Percentiles rank a stretch among this genome's conserved stretches.
Conservation (phyloP, 2,329 filamentous ascomycete genomes). For the Dactylellina leptospora region DNA sequence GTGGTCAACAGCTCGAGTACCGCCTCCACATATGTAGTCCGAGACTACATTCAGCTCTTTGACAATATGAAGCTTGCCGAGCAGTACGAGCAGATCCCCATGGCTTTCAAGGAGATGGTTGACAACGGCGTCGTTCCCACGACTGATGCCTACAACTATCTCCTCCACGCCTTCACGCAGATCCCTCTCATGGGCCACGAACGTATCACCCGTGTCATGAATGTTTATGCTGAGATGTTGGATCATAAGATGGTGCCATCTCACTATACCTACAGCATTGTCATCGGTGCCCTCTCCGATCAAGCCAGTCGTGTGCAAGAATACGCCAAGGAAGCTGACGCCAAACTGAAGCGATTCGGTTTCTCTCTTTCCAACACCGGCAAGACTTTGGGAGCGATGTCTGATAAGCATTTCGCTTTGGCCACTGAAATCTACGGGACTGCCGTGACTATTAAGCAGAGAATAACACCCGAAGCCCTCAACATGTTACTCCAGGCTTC, state of each 20-base stretch:
- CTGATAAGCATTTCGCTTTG: constrained; percentile 61
- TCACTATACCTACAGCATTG: constrained; percentile 83
- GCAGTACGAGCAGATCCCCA: constrained; percentile 86
- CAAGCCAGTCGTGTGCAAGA: constrained; percentile 80
- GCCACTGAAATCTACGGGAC: constrained; percentile 49
- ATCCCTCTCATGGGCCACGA: constrained; percentile 81
- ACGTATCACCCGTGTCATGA: constrained; percentile 87
- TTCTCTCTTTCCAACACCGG: constrained; percentile 71
- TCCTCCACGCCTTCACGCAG: constrained; percentile 83
- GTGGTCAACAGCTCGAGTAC: constrained; percentile 62
- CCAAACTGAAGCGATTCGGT: constrained; percentile 83
- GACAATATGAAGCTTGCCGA: constrained; percentile 74
- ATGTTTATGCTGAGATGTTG: constrained; percentile 97
- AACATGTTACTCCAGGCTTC: constrained; percentile 86
- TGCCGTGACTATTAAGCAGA: constrained; percentile 63
- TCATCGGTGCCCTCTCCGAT: constrained; percentile 82
- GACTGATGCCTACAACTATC: constrained; percentile 87
- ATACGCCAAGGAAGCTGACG: constrained; percentile 77
- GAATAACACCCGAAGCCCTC: constrained; percentile 76
- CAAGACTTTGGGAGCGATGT: constrained; percentile 83
- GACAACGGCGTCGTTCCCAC: constrained; percentile 82
- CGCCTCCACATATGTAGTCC: constrained; percentile 71
- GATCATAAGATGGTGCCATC: constrained; percentile 82
- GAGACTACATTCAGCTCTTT: constrained; percentile 80
- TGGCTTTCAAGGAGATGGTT: constrained; percentile 89